phyloP scores from a whole-genome alignment of 2,329 filamentous ascomycete genomes.

The Amauroascus verrucosus region DNA sequence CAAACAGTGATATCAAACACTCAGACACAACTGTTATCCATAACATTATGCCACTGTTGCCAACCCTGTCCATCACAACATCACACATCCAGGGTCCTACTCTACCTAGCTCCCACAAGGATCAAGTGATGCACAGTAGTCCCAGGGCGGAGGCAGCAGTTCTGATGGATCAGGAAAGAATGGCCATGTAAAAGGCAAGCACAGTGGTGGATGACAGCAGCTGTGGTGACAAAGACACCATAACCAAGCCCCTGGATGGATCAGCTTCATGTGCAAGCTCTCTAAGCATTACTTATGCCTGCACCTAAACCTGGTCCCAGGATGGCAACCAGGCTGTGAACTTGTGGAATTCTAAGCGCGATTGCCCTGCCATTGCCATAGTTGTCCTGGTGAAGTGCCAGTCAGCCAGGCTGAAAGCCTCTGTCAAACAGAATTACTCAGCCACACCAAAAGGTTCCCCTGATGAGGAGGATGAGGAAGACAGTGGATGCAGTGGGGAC shows the following conservation, averaged over 20 bases:
- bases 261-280: not conserved
- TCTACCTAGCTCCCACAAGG: not conserved
- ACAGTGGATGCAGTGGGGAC: not conserved
- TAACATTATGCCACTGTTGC: not conserved
- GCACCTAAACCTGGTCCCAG: not conserved
- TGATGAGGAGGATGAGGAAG: not conserved
- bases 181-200: not conserved
- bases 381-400: not conserved
- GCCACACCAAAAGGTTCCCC: not conserved
- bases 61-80: not conserved
- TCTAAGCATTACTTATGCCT: not conserved
- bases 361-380: not conserved
- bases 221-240: not conserved
- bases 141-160: not conserved
- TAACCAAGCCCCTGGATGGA: not conserved
- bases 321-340: not conserved
- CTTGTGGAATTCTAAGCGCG: not conserved
- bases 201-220: not conserved
- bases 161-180: not conserved
- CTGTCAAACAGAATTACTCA: not conserved
- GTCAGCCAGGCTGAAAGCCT: not conserved
- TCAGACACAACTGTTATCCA: not conserved
- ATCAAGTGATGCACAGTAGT: not conserved
- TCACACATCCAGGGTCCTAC: not conserved
- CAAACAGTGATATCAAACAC: not conserved